Evolutionary conservation across 106 monocot species (phyloP).

Genomic region (Dendrobium chrysotoxum): DNA sequence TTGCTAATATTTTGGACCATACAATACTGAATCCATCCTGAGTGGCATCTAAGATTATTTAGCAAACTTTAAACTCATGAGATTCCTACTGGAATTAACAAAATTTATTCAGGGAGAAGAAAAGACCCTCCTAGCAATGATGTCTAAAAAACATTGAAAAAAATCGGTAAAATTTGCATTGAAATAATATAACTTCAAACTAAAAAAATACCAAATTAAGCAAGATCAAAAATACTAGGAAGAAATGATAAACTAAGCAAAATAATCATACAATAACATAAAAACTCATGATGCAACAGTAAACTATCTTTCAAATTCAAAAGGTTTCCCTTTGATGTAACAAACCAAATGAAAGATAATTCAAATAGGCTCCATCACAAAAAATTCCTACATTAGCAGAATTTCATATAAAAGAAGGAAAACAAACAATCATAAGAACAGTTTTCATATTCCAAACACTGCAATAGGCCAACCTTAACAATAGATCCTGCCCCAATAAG

Average conservation of each 20-base stretch:
- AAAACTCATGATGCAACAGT: neutral
- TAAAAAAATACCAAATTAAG: neutral
- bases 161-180: neutral
- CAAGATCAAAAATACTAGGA: neutral
- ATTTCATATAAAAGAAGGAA: neutral
- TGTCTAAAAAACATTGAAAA: neutral
- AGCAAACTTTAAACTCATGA: neutral
- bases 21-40: neutral
- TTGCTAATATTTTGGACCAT: neutral
- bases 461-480: slow-evolving; percentile 65
- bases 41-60: neutral
- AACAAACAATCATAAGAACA: neutral
- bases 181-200: neutral
- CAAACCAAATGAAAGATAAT: neutral
- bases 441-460: neutral
- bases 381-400: neutral
- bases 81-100: neutral
- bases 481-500: slow-evolving; percentile 88
- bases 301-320: neutral
- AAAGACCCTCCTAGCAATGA: neutral
- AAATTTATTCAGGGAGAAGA: neutral
- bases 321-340: neutral
- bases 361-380: neutral
- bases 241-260: neutral
- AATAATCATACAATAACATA: neutral